Percentiles rank a stretch among this genome's conserved stretches.
phyloP scores from a whole-genome alignment of 1,284 basidiomycete species.

The Tylopilus orsonianus region DNA sequence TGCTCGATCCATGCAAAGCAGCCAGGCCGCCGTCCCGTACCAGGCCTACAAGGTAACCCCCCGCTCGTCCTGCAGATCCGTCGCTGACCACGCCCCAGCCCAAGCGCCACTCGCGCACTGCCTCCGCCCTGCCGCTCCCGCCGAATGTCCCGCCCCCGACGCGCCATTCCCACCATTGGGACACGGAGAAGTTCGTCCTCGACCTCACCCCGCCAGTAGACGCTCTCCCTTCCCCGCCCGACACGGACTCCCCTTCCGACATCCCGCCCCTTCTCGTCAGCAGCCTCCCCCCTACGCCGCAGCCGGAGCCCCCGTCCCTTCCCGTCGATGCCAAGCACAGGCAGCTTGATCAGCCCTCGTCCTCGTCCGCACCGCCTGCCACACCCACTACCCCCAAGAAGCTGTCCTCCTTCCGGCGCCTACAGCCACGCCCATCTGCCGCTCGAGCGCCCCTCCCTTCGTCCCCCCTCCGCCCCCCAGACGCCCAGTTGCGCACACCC shows the following conservation, averaged over 20 bases:
- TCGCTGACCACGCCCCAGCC: slow-evolving; percentile 42
- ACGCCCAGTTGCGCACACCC: slow-evolving; percentile 25
- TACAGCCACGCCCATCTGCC: slow-evolving; percentile 45
- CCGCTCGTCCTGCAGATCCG: not conserved
- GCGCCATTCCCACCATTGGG: slow-evolving; percentile 12
- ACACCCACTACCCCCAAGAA: slow-evolving; percentile 34
- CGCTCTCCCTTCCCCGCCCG: not conserved
- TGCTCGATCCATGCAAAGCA: slow-evolving; percentile 15
- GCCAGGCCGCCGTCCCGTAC: slow-evolving; percentile 56
- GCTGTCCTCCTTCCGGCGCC: slow-evolving; percentile 59
- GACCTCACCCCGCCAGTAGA: slow-evolving; percentile 4
- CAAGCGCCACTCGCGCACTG: slow-evolving; percentile 64
- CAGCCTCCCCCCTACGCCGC: slow-evolving; percentile 5
- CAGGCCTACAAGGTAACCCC: slow-evolving; percentile 65
- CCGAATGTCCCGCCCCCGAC: slow-evolving; percentile 36
- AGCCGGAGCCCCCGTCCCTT: slow-evolving; percentile 3
- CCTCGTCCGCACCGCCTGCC: slow-evolving; percentile 17
- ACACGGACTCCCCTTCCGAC: not conserved
- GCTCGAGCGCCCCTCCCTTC: slow-evolving; percentile 37
- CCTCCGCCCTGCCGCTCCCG: slow-evolving; percentile 40
- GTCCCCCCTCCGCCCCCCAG: slow-evolving; percentile 42
- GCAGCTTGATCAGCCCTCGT: slow-evolving; percentile 11
- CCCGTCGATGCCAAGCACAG: slow-evolving; percentile 13
- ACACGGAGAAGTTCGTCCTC: slow-evolving; percentile 23
- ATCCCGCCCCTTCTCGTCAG: not conserved